Evolutionary conservation across 176 grass and related monocot genomes (phyloP), one percentile per base, ranked within the genome.

Genomic region (Oryza brachyantha): DNA sequence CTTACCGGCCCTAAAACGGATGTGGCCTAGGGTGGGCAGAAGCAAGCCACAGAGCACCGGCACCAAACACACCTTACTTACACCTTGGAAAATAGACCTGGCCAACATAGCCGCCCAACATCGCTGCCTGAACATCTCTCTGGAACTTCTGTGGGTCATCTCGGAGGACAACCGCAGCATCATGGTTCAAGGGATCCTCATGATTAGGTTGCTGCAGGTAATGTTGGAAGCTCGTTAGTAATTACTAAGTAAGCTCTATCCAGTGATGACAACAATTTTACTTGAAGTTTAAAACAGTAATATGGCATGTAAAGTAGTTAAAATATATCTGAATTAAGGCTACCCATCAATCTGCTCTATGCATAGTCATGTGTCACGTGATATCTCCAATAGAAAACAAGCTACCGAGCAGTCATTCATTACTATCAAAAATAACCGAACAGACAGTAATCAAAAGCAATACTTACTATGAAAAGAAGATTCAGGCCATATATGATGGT

Each of bases 161-260:
- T 34, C 84, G 81, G 34, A 90, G 76, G 34, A 90, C 87, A 13
- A 65, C 76, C 0, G 91, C 91, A 13, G 91, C 87, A 42, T 93
- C 87, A 63, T 90, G 84, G 69, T 93, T 90, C 73, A 93, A 72
- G 4, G 91, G 91, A 29, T 93, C 91, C 77, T 93, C 91, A 50
- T 93, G 84, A 39, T 93, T 93, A 0, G 91, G 91, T 93, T 93
- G 87, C 87, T 93, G 68, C 24, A 67, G 8, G 64, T 57, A 32
- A 54, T 16, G 29, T 24, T 9, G 16, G 12, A 41, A 87, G 24
- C 40, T 25, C 26, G 45, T 85, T 42, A 63, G n/a, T n/a, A n/a
- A n/a, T n/a, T n/a, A n/a, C n/a, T n/a, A n/a, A n/a, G 38, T 72
- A 3, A 13, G 8, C 55, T 67, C 31, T 19, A 48, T 55, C 37